Conservation (phyloP, 306 rosid species). For the Castanea sativa region DNA sequence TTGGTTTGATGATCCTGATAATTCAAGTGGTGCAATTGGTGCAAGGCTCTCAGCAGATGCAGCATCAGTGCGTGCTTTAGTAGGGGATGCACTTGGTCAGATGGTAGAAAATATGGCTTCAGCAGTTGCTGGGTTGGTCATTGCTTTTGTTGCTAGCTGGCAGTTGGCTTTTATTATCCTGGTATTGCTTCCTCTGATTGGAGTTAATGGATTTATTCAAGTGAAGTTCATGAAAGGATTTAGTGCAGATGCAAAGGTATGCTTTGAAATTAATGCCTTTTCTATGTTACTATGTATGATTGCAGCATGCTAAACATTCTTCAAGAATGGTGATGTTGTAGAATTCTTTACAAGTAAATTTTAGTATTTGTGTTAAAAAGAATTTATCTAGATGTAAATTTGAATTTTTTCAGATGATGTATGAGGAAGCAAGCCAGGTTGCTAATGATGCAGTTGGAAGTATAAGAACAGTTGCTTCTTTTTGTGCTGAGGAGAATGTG, state of each 20-base stretch:
- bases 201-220: conserved; percentile 41
- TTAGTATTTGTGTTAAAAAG: background rate
- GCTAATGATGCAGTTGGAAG: conserved; percentile 63
- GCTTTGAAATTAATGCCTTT: conserved; percentile 2
- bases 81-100: conserved; percentile 59
- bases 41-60: conserved; percentile 63
- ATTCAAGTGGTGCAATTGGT: conserved; percentile 55
- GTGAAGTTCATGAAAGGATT: conserved; percentile 45
- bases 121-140: conserved; percentile 30
- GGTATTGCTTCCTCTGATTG: conserved; percentile 42
- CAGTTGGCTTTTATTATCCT: conserved; percentile 47
- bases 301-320: background rate
- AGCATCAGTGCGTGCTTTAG: conserved; percentile 46
- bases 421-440: conserved; percentile 70
- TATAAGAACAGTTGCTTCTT: conserved; percentile 62
- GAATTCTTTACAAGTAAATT: background rate
- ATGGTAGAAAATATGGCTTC: conserved; percentile 48
- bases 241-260: conserved; percentile 57
- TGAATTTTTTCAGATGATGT: conserved; percentile 37
- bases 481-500: conserved; percentile 69
- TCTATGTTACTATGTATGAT: background rate
- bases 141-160: conserved; percentile 54
- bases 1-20: conserved; percentile 28
- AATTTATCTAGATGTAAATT: background rate
- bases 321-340: background rate